phyloP scores from a whole-genome alignment of 352 stramenopile genomes.

The Pythium pyrilobum region DNA sequence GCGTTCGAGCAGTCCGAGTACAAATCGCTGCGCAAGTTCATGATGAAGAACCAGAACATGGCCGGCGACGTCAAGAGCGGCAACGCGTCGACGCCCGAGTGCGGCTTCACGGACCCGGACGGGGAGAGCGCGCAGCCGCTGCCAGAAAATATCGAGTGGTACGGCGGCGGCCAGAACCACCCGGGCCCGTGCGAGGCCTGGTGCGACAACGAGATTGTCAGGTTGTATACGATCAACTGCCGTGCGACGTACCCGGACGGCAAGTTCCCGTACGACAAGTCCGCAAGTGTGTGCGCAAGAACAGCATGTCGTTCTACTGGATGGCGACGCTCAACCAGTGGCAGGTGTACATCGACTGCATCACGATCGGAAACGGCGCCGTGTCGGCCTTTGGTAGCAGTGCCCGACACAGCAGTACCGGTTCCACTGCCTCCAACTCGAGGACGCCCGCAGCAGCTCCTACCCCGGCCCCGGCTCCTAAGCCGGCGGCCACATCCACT shows the following conservation, averaged over 20 bases:
- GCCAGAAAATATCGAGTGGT: slow-evolving; percentile 36
- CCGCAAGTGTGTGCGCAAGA: slow-evolving; percentile 29
- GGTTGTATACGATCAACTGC: slow-evolving; percentile 34
- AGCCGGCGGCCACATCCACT: too few species aligned
- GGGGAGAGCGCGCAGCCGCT: slow-evolving; percentile 23
- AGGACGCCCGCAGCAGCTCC: background rate
- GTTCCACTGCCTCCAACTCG: background rate
- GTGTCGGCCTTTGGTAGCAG: background rate
- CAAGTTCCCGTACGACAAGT: slow-evolving; percentile 33
- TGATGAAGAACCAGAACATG: slow-evolving; percentile 29
- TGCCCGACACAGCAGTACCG: background rate
- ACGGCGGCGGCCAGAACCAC: slow-evolving; percentile 33
- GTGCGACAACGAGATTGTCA: slow-evolving; percentile 30
- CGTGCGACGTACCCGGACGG: slow-evolving; percentile 25
- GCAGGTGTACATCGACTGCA: slow-evolving; percentile 43
- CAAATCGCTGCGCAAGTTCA: slow-evolving; percentile 42
- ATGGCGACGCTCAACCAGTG: slow-evolving; percentile 44
- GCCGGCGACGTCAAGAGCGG: slow-evolving; percentile 20
- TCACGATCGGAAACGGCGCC: slow-evolving; percentile 4
- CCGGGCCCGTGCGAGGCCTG: slow-evolving; percentile 39
- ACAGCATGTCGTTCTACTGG: slow-evolving; percentile 49
- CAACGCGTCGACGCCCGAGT: slow-evolving; percentile 18
- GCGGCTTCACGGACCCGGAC: slow-evolving; percentile 37
- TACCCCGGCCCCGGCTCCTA: background rate
- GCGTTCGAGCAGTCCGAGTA: slow-evolving; percentile 37